Base-by-base conservation (phyloP, 306 rosid genomes). In the Rosa persica region DNA sequence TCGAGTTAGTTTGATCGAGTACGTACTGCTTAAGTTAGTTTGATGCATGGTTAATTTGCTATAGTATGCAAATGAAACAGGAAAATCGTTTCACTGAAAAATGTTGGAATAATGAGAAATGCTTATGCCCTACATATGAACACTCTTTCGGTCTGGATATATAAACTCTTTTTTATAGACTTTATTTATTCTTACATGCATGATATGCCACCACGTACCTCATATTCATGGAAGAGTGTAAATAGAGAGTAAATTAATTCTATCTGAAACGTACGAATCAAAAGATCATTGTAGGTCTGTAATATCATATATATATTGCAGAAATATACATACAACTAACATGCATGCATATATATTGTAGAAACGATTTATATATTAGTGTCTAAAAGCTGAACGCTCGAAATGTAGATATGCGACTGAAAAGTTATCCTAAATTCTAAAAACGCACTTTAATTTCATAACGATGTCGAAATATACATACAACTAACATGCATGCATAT, bases 51-150 rank as follows among this genome's bases (percentile, higher is more conserved):
- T 66, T 19, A 16, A 4, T 66, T 36, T 66, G 67, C 68, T 30
- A 34, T 64, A 34, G 68, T 62, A 15, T 27, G 67, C 67, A 61
- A 5, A 15, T 27, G 67, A 27, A 61, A 27, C n/a, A 9, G 40
- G 39, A 34, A 61, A 6, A 57, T 27, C 38, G 20, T 65, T 65
- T 67, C 47, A 67, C 71, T 38, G 49, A n/a, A 40, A 39, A 20
- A 39, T 67, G 71, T 9, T 39, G 71, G 46, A 39, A 67, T 67
- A 67, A 67, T n/a, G 39, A 67, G 71, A 30, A 36, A 19, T 39
- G 47, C 16, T 61, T 30, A 19, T 16, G 22, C 42, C 12, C 8
- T 65, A 65, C 7, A 20, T 65, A 65, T 34, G 22, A 61, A 27
- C 40, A 27, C 9, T 30, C 60, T 52, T 52, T 52, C 6, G 64